Evolutionary conservation across 345 rosid genomes (phyloP), one percentile per base, ranked within the genome.

Genomic region (Boechera retrofracta): DNA sequence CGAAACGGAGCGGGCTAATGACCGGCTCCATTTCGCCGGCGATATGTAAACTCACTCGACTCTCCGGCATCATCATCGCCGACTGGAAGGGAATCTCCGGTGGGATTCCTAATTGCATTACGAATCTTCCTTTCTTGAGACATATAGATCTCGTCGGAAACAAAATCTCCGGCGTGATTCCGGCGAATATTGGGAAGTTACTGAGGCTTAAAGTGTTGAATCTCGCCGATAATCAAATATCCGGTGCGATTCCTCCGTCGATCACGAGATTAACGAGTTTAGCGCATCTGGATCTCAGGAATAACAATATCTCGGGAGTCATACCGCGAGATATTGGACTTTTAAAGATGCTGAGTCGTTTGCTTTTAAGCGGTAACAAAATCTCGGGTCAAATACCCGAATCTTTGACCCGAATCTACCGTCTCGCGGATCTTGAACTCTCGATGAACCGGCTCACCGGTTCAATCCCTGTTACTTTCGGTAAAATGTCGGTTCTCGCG

Each of bases 61-160:
- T 93, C 77, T 82, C 91, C 71, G 76, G 82, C 51, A 58, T 91
- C 56, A 77, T 79, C n/a, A 74, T 89, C 32, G 87, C 96, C 10
- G 96, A 93, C 79, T 91, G 96, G 97, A 86, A 88, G 67, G 96
- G 84, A 6, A 84, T 93, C 77, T 69, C 92, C 36, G 94, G 98
- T 5, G 77, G 33, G 75, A 81, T 93, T 36, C 98, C 97, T 0
- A 36, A 24, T 0, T 93, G 98, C 82, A 52, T 93, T 15, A 41
- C 75, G 32, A 80, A 90, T 13, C 79, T 93, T 16, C 52, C 72
- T 7, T 80, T 80, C 67, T 79, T 93, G 24, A 85, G 92, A 48
- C 80, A 86, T 31, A 69, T 93, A 31, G 98, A 93, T 73, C 88
- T 93, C 18, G 75, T 85, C 47, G 98, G 97, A 2, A 93, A 93